These are phyloP conservation scores for Immersiporthe knoxdaviesiana DNA, from an alignment of 2,329 filamentous ascomycete species.

Conservation along the genomic window DNA sequence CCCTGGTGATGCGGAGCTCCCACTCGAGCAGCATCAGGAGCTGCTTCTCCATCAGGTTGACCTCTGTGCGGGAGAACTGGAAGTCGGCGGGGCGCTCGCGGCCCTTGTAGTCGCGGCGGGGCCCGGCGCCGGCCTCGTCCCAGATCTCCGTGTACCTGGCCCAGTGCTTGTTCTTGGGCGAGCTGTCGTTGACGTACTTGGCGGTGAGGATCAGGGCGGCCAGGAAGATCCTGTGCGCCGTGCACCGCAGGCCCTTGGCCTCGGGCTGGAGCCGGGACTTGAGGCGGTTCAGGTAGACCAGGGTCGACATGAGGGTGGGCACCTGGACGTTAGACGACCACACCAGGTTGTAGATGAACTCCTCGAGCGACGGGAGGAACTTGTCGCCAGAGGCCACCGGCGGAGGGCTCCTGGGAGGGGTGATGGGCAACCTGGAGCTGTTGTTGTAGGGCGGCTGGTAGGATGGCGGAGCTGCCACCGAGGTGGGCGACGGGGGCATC, in stretches of 20 bases:
- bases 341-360: constrained; percentile 90
- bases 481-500: constrained; percentile 49
- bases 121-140: constrained; percentile 11
- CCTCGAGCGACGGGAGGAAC: constrained; percentile 77
- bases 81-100: constrained; percentile 63
- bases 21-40: constrained; percentile 92
- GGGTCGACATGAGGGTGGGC: constrained; percentile 92
- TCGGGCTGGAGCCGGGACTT: constrained; percentile 86
- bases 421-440: constrained; percentile 45
- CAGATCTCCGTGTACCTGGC: constrained; percentile 82
- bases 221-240: constrained; percentile 96
- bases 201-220: constrained; percentile 83
- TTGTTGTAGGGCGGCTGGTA: constrained; percentile 33
- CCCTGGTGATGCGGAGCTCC: constrained; percentile 83
- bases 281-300: constrained; percentile 89
- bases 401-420: constrained; percentile 55
- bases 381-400: constrained; percentile 52
- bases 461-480: constrained; percentile 30
- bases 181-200: constrained; percentile 98
- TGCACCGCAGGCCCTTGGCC: constrained; percentile 95
- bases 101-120: constrained; percentile 40
- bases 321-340: constrained; percentile 95
- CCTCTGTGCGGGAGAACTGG: constrained; percentile 91
- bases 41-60: constrained; percentile 99
- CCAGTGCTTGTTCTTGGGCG: constrained; percentile 99